Evolutionary conservation across 148 eudicot species (phyloP), one percentile per base, ranked within the genome.

Genomic region (Linanthus parryae): DNA sequence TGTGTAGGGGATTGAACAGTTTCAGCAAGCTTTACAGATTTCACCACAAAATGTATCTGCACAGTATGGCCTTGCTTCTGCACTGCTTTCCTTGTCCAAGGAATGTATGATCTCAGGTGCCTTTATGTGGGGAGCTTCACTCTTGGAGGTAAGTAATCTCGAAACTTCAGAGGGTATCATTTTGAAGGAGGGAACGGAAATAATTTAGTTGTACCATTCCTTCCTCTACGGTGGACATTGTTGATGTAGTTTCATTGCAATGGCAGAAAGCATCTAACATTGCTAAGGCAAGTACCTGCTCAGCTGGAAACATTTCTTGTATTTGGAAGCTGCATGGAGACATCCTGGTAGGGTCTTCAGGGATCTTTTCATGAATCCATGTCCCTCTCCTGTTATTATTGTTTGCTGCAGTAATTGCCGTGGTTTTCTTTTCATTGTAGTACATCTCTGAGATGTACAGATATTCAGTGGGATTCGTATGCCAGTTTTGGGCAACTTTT

Each of bases 241-340:
- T 12, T 44, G 30, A 16, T 12, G 13, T 19, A 51, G 16, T 41
- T 31, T 30, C 33, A 14, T 41, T 23, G 41, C 19, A 21, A 23
- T 39, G 21, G 22, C 48, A 94, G 99, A 96, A 94, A 74, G 99
- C 96, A 40, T 80, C 88, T 61, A 61, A 65, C 33, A 70, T 78
- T 56, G 76, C 74, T 44, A 56, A 60, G 46, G 48, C 51, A 54
- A 59, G 78, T 79, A 62, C 84, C 35, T 46, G 56, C 41, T 66
- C 82, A 59, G 79, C 80, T 56, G 76, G 88, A 58, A 88, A 80
- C 73, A 56, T 84, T 56, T 83, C 91, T 58, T 80, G 81, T 60
- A 59, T 73, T 33, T 94, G 99, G 99, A 88, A 94, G 79, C 76
- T 94, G 59, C 75, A 78, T 64, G 99, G 84, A 35, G 96, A 94